phyloP scores from a whole-genome alignment of 2,329 filamentous ascomycete genomes.

The Fusarium continuum region DNA sequence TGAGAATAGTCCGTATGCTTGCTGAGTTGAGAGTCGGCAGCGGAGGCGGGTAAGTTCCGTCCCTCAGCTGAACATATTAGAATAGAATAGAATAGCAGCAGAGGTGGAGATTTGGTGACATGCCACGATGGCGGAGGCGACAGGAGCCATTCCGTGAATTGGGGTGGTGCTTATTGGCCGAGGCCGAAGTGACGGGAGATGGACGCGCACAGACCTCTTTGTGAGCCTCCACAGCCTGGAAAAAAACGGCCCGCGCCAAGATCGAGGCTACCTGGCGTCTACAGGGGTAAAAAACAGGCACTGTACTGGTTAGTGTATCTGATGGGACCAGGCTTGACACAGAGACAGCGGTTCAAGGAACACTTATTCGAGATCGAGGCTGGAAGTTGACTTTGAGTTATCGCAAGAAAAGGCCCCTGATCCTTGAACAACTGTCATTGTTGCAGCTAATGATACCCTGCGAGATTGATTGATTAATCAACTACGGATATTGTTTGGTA shows the following conservation, averaged over 20 bases:
- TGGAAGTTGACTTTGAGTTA: not conserved
- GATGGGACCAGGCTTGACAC: too few species aligned
- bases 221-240: not conserved
- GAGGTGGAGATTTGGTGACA: conserved; percentile 8
- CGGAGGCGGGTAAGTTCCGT: conserved; percentile 6
- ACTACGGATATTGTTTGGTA: not conserved
- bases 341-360: too few species aligned
- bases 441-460: not conserved
- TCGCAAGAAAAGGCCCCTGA: too few species aligned
- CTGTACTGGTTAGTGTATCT: too few species aligned
- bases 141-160: not conserved
- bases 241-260: not conserved
- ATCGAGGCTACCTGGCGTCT: not conserved
- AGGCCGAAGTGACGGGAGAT: not conserved
- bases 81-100: too few species aligned
- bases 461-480: not conserved
- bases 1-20: not conserved
- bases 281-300: not conserved
- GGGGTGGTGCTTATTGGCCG: conserved; percentile 7
- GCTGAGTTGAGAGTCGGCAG: too few species aligned
- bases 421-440: not conserved
- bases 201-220: conserved; percentile 14
- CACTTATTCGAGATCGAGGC: too few species aligned
- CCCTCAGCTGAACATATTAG: conserved; percentile 21
- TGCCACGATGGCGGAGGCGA: not conserved